Evolutionary conservation across 805 yeast species (phyloP), one percentile per base, ranked within the genome.

Genomic region (Clavispora vitiphila): DNA sequence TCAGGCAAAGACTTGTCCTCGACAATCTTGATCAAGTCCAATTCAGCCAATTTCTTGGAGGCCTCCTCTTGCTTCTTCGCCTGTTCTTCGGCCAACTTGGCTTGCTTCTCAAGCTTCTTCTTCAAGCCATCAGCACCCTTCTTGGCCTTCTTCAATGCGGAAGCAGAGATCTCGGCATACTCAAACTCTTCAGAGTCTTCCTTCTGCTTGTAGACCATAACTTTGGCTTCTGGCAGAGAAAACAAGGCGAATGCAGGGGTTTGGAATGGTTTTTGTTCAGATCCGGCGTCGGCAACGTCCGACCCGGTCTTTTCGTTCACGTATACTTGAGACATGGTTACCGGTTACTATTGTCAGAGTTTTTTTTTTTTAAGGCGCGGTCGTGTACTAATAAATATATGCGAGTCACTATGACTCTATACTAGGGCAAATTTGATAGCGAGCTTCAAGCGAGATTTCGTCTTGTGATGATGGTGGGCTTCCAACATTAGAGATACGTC

Each of bases 71-170:
- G 60, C 43, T 57, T 59, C 34, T 79, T 83, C 37, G 81, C 83
- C 35, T 77, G 83, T 55, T 78, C 78, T 51, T 80, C 81, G 27
- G 75, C 79, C 51, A 74, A 58, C 56, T 75, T 74, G 54, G 79
- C 73, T 36, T 77, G 78, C 69, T 83, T 84, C 48, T 81, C 88
- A 39, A 72, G 77, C 64, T 82, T 85, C 71, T 90, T 91, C 67
- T 79, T 87, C 49, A 93, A 71, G 5, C 95, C 91, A 25, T 90
- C 97, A 43, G 85, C 93, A 46, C 96, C 97, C 65, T 93, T 93
- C 66, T 86, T 87, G 55, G 98, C 97, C 69, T 91, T 93, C 71
- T 93, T 93, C 60, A 91, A 69, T 6, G 96, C 97, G 40, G 95
- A 81, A 5, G 96, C 88, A 14, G 89, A 73, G 59, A 95, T 90